Conservation (phyloP, 1,139 yeast species). For the Taphrina pruni region DNA sequence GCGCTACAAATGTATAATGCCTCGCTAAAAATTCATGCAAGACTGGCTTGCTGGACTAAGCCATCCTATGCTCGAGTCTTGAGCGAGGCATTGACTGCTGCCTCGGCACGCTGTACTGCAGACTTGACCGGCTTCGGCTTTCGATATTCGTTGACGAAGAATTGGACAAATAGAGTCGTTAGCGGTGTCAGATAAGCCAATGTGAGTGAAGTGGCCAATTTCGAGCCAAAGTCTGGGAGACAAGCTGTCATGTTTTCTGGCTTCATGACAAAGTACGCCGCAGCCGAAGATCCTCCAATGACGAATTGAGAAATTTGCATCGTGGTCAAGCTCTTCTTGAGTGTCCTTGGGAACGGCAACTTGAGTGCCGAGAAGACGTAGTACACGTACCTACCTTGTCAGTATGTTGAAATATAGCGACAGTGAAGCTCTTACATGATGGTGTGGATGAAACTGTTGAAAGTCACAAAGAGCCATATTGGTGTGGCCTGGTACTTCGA, state of each 20-base stretch:
- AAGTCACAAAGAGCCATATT: conserved; percentile 74
- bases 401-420: background rate
- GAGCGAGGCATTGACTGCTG: conserved; percentile 41
- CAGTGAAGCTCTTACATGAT: conserved; percentile 57
- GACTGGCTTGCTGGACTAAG: background rate
- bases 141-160: conserved; percentile 69
- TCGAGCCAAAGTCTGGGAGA: conserved; percentile 53
- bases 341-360: conserved; percentile 63
- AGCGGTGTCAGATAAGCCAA: conserved; percentile 72
- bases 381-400: conserved; percentile 59
- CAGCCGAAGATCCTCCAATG: conserved; percentile 71
- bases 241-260: conserved; percentile 63
- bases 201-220: conserved; percentile 69
- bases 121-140: conserved; percentile 31
- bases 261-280: conserved; percentile 65
- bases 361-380: conserved; percentile 68
- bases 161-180: conserved; percentile 71
- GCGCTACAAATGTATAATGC: background rate
- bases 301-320: conserved; percentile 75
- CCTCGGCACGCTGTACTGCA: conserved; percentile 46
- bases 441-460: conserved; percentile 77
- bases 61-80: conserved; percentile 24
- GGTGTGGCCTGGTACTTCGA: conserved; percentile 74
- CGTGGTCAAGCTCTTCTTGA: conserved; percentile 68
- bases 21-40: background rate